Conservation (phyloP, 106 monocot genomes). For the Agapanthus africanus region DNA sequence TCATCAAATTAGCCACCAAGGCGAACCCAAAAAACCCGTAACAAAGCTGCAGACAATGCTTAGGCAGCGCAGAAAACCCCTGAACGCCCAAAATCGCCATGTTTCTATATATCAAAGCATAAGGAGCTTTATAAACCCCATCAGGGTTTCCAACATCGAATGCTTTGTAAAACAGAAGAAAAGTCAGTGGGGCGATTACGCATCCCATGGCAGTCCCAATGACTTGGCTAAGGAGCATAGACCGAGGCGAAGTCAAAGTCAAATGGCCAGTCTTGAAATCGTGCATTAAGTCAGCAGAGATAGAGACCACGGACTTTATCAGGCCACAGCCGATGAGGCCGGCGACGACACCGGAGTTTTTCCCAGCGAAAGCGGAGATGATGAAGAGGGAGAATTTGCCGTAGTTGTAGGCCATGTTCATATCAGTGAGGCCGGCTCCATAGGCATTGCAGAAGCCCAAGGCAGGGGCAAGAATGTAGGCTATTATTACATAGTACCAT, state of each 20-base stretch:
- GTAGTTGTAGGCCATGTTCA: constrained; percentile 47
- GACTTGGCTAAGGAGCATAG: constrained; percentile 56
- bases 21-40: constrained; percentile 27
- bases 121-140: constrained; percentile 33
- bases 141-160: constrained; percentile 25
- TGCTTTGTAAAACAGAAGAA: constrained; percentile 44
- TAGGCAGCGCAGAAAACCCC: constrained; percentile 29
- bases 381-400: constrained; percentile 60
- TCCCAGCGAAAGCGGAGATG: constrained; percentile 40
- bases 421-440: constrained; percentile 41
- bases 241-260: constrained; percentile 46
- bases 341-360: constrained; percentile 27
- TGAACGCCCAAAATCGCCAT: constrained; percentile 45
- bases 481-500: constrained; percentile 75
- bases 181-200: constrained; percentile 38
- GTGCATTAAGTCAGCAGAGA: constrained; percentile 51
- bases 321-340: constrained; percentile 51
- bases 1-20: constrained; percentile 14
- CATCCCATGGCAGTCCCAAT: constrained; percentile 66
- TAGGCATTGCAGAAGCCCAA: constrained; percentile 50
- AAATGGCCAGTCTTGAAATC: constrained; percentile 54
- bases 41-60: constrained; percentile 21
- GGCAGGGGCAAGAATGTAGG: constrained; percentile 53
- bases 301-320: constrained; percentile 29
- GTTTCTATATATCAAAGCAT: constrained; percentile 37